Base-by-base conservation (phyloP, 768 basidiomycete genomes). In the Naganishia onofrii region DNA sequence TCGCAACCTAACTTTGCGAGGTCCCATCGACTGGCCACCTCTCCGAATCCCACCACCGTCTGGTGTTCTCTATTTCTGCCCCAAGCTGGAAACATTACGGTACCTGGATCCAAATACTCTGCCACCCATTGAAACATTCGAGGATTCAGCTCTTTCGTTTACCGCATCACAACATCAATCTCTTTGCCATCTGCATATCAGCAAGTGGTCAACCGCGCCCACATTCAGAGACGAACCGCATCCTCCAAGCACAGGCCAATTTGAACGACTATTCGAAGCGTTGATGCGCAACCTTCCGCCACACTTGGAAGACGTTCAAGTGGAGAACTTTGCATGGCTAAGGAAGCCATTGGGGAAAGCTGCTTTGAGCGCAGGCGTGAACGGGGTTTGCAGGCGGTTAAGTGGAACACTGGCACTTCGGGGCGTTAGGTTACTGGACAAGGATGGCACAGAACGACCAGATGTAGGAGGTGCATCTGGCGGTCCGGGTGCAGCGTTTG, bases 291-390 rank as follows among this genome's bases (percentile, higher is more conserved):
- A 69, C 29, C 31, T 54, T n/a, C 56, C 56, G 9, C 60, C 68
- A 17, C 31, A 69, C 42, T 56, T 78, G n/a, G 55, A 46, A 53
- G 54, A 53, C 4, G 55, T 81, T 31, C 69, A 54, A 42, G 66
- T 77, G 31, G 76, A 81, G 51, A 72, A 75, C 15, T 78, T 76
- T 63, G 71, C 46, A 31, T 80, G 76, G 76, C 73, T 75, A 13
- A 71, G 71, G 29, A 67, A 70, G 7, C 70, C 70, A 34, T 63
- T 76, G 28, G 79, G 79, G 13, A 73, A 70, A 42, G 71, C 74
- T 21, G 78, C 78, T 0, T 57, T 77, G 31, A 68, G 75, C 15
- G 70, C 81, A 10, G 81, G 81, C 0, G 70, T 74, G 34, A 73
- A 73, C 28, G 80, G 80, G 7, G 66, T 75, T 46, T 76, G 55